Conservation (phyloP, 2,329 filamentous ascomycete species). For the Cytospora chrysosperma region DNA sequence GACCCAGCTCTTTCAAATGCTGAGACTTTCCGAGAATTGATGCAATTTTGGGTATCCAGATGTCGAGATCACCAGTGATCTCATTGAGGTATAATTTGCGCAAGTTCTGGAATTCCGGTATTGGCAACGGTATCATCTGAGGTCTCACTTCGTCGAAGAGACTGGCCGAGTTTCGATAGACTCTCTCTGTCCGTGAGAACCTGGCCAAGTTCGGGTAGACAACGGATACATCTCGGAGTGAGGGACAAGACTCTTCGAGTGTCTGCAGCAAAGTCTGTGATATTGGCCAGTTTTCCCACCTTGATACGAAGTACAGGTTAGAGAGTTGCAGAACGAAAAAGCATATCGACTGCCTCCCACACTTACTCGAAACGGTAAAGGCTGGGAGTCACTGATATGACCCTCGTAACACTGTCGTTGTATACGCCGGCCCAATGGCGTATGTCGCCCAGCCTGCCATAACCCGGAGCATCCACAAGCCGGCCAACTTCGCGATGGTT, state of each 20-base stretch:
- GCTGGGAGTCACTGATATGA: not conserved
- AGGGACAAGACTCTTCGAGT: slow-evolving; percentile 8
- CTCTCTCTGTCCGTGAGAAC: not conserved
- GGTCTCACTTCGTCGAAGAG: slow-evolving; percentile 1
- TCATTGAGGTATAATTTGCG: slow-evolving; percentile 17
- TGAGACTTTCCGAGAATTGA: slow-evolving; percentile 11
- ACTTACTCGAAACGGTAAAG: slow-evolving; percentile 14
- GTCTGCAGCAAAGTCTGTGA: not conserved
- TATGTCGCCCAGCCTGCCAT: slow-evolving; percentile 13
- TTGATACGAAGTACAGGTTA: not conserved
- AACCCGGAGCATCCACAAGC: slow-evolving; percentile 7
- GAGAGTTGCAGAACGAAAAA: not conserved
- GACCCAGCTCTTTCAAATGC: slow-evolving; percentile 6
- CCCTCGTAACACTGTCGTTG: slow-evolving; percentile 8
- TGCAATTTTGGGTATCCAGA: slow-evolving; percentile 11
- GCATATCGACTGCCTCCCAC: rapidly evolving
- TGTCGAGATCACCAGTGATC: slow-evolving; percentile 11
- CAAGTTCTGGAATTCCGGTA: slow-evolving; percentile 12
- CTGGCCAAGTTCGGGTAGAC: slow-evolving; percentile 9
- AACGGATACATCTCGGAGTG: slow-evolving; percentile 8
- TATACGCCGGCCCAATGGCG: slow-evolving; percentile 14
- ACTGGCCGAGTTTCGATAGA: not conserved
- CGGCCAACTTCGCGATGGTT: slow-evolving; percentile 16
- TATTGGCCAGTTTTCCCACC: slow-evolving; percentile 20
- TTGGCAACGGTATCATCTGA: slow-evolving; percentile 2